Evolutionary conservation across 768 basidiomycete genomes (phyloP).

Genomic region (Mycena galopus): DNA sequence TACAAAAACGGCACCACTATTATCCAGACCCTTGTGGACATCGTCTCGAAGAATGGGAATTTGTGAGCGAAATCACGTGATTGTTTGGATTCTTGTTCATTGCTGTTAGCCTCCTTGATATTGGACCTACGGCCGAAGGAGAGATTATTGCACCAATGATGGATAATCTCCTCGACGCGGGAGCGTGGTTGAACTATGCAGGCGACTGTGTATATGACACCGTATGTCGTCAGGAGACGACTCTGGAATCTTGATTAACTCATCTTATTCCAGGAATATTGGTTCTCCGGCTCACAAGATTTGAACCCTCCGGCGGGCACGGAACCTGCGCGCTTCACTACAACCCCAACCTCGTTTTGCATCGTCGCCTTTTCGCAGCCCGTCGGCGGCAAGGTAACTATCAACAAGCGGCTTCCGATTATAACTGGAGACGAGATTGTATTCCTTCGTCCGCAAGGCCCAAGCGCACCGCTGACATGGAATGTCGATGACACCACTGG

Average conservation of each 20-base stretch:
- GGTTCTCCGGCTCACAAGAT: slow-evolving; percentile 61
- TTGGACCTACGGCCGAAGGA: slow-evolving; percentile 69
- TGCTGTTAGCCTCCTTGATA: slow-evolving; percentile 58
- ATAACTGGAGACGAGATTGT: slow-evolving; percentile 56
- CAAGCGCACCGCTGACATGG: slow-evolving; percentile 46
- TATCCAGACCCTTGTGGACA: slow-evolving; percentile 65
- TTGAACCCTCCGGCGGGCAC: slow-evolving; percentile 38
- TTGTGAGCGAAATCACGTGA: slow-evolving; percentile 52
- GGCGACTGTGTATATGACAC: slow-evolving; percentile 68
- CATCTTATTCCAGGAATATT: slow-evolving; percentile 54
- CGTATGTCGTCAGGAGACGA: slow-evolving; percentile 45
- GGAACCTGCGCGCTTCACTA: slow-evolving; percentile 59
- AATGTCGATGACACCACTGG: slow-evolving; percentile 44
- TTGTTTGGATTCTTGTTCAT: background rate
- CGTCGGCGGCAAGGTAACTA: slow-evolving; percentile 44
- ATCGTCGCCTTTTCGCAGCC: slow-evolving; percentile 59
- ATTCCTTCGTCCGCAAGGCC: slow-evolving; percentile 52
- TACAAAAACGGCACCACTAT: slow-evolving; percentile 66
- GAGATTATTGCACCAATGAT: slow-evolving; percentile 64
- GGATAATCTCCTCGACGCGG: slow-evolving; percentile 62
- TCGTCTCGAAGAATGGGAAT: slow-evolving; percentile 75
- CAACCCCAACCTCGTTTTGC: slow-evolving; percentile 65
- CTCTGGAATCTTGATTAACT: background rate
- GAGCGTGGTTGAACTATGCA: slow-evolving; percentile 63
- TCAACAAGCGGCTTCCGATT: slow-evolving; percentile 59